These are phyloP conservation scores for Dujonia santamariae DNA, from an alignment of 1,139 yeast genomes.

Conservation along the genomic window DNA sequence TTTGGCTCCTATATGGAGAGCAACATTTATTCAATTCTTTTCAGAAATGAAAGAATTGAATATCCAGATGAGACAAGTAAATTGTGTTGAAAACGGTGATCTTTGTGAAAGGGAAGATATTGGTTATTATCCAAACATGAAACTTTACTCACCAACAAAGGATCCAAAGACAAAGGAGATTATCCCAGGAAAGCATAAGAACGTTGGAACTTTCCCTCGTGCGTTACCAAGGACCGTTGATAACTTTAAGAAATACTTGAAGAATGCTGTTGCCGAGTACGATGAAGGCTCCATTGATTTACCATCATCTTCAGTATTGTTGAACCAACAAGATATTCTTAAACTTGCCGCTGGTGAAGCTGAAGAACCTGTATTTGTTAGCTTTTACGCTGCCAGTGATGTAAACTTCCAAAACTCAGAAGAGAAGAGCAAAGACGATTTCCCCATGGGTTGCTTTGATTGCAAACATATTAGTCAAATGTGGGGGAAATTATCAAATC, in stretches of 20 bases:
- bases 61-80: constrained; percentile 62
- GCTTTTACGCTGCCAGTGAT: constrained; percentile 61
- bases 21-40: constrained; percentile 45
- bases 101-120: constrained; percentile 62
- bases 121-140: constrained; percentile 52
- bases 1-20: constrained; percentile 64
- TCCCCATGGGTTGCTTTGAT: constrained; percentile 39
- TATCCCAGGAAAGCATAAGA: constrained; percentile 29
- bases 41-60: constrained; percentile 35
- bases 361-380: constrained; percentile 49
- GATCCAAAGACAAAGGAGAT: constrained; percentile 25
- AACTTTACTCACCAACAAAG: constrained; percentile 55
- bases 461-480: constrained; percentile 48
- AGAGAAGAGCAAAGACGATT: constrained; percentile 27
- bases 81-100: constrained; percentile 72
- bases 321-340: constrained; percentile 32
- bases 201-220: constrained; percentile 46
- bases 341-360: constrained; percentile 46
- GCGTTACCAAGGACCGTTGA: constrained; percentile 44
- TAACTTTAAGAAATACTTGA: constrained; percentile 49
- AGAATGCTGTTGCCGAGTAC: constrained; percentile 48
- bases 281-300: constrained; percentile 33
- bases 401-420: constrained; percentile 39
- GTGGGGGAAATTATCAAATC: constrained; percentile 60
- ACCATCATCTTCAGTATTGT: constrained; percentile 35